Percentiles rank a stretch among this genome's conserved stretches.
Conservation (phyloP, 2,329 filamentous ascomycete genomes). For the Pestalotiopsis fici region DNA sequence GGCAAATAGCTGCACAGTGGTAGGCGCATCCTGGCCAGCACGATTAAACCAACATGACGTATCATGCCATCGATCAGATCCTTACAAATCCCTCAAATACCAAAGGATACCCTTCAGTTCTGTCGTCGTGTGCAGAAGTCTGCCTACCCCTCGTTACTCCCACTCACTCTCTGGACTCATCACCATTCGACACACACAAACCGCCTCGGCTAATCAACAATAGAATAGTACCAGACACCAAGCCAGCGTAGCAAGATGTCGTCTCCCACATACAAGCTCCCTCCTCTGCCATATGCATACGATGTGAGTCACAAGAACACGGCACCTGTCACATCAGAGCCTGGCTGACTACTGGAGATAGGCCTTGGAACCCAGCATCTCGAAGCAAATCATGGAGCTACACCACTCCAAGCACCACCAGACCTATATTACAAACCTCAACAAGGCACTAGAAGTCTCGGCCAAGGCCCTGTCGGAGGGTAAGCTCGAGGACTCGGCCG, state of each 20-base stretch:
- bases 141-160: too few species aligned
- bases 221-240: too few species aligned
- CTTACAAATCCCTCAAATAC: not conserved
- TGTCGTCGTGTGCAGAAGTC: too few species aligned
- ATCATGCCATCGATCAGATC: not conserved
- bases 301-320: slow-evolving; percentile 53
- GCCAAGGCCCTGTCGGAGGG: slow-evolving; percentile 53
- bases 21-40: too few species aligned
- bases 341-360: slow-evolving; percentile 29
- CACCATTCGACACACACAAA: too few species aligned
- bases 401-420: slow-evolving; percentile 81
- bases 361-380: slow-evolving; percentile 75
- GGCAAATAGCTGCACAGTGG: too few species aligned
- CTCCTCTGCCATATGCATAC: slow-evolving; percentile 68
- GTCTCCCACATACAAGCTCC: slow-evolving; percentile 53
- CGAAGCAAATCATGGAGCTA: slow-evolving; percentile 77
- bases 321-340: not conserved
- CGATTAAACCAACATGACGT: not conserved
- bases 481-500: slow-evolving; percentile 60
- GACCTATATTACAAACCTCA: slow-evolving; percentile 76
- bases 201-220: too few species aligned
- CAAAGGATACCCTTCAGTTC: not conserved
- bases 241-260: not conserved
- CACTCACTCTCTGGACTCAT: too few species aligned
- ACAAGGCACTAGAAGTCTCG: slow-evolving; percentile 64